Evolutionary conservation across 192 early-diverging fungal genomes (phyloP).

Genomic region (Coemansia nantahalensis): DNA sequence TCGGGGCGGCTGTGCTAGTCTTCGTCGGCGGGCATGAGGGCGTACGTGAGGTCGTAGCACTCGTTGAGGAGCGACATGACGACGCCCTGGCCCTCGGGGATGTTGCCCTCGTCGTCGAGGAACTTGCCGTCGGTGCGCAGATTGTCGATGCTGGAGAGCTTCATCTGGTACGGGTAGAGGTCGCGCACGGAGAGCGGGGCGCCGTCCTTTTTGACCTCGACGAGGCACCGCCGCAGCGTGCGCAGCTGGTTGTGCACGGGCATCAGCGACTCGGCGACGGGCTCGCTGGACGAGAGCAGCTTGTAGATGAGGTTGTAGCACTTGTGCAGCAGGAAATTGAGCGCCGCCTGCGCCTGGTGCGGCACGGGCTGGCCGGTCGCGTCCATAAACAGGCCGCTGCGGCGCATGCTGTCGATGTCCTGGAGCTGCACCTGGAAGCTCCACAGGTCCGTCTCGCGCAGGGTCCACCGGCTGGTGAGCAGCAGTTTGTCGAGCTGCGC

Average conservation of each 20-base stretch:
- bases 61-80: constrained; percentile 81
- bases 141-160: constrained; percentile 77
- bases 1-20: constrained; percentile 22
- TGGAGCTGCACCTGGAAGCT: constrained; percentile 75
- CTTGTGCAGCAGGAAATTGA: constrained; percentile 72
- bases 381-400: constrained; percentile 83
- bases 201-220: constrained; percentile 80
- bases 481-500: constrained; percentile 70
- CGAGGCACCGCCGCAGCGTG: constrained; percentile 74
- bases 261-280: constrained; percentile 79
- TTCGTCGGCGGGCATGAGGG: constrained; percentile 62
- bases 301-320: constrained; percentile 86
- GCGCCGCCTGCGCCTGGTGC: constrained; percentile 68
- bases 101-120: constrained; percentile 72
- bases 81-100: constrained; percentile 86
- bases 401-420: constrained; percentile 79
- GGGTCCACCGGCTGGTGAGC: constrained; percentile 72
- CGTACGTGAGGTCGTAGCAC: constrained; percentile 83
- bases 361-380: constrained; percentile 59
- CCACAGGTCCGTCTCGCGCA: constrained; percentile 77
- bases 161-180: constrained; percentile 87
- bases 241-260: constrained; percentile 83
- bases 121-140: constrained; percentile 84
- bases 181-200: constrained; percentile 70
- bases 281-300: constrained; percentile 73